phyloP scores from a whole-genome alignment of 2,329 filamentous ascomycete species.

The Aureobasidium sp. region DNA sequence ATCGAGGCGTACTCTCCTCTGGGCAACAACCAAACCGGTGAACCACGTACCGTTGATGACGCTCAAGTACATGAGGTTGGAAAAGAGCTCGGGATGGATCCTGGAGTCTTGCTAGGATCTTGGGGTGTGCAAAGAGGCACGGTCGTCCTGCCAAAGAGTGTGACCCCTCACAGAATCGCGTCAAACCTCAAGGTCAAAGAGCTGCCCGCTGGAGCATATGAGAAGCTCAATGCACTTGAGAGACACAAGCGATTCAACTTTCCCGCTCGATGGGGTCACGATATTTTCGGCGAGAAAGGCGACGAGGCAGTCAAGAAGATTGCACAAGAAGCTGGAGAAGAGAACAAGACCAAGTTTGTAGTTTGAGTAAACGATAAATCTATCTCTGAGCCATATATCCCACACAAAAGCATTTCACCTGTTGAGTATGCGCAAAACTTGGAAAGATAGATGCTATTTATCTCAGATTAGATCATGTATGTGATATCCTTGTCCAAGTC shows the following conservation, averaged over 20 bases:
- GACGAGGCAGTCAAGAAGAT: constrained; percentile 32
- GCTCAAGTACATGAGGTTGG: constrained; percentile 57
- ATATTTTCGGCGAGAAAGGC: constrained; percentile 40
- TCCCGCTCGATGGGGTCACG: constrained; percentile 37
- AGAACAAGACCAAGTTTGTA: constrained; percentile 33
- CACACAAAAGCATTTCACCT: background rate
- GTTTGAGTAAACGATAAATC: background rate
- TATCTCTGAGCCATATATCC: background rate
- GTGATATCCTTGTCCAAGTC: too few relatives aligned
- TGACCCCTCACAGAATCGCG: constrained; percentile 57
- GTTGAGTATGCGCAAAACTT: too few relatives aligned
- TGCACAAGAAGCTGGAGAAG: constrained; percentile 30
- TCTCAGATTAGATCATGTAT: too few relatives aligned
- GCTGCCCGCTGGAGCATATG: constrained; percentile 32
- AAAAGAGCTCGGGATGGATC: constrained; percentile 49
- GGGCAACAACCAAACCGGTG: constrained; percentile 49
- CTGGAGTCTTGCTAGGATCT: constrained; percentile 45
- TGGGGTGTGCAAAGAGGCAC: constrained; percentile 62
- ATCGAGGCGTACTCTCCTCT: constrained; percentile 30
- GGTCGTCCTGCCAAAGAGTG: constrained; percentile 63
- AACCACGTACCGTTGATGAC: constrained; percentile 57
- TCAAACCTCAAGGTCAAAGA: constrained; percentile 21
- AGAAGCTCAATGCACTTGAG: constrained; percentile 35
- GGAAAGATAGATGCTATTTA: too few relatives aligned
- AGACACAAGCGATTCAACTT: constrained; percentile 40